These are phyloP conservation scores for Hippophae gyantsensis DNA, from an alignment of 306 rosid genomes.

Conservation along the genomic window DNA sequence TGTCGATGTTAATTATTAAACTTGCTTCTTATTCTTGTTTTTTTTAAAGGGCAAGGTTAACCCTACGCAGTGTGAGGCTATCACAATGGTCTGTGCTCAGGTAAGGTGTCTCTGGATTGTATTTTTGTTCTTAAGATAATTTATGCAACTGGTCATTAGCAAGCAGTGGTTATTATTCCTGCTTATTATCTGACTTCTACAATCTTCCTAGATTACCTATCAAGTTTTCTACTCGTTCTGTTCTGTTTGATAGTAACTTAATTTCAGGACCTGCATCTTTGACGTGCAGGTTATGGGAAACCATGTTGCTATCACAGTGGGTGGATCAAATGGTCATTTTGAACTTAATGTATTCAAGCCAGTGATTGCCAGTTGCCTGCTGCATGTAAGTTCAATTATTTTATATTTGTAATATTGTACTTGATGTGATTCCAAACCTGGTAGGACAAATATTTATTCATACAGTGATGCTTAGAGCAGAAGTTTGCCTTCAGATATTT, in stretches of 20 bases:
- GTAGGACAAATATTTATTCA: background rate
- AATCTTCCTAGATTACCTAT: background rate
- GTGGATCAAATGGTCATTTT: slow-evolving; percentile 97
- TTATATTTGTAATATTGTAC: background rate
- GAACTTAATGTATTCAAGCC: slow-evolving; percentile 98
- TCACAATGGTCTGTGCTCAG: slow-evolving; percentile 99
- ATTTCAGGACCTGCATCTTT: background rate
- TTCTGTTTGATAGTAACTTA: background rate
- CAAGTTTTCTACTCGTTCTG: background rate
- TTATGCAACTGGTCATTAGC: slow-evolving; percentile 7
- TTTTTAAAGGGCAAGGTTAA: slow-evolving; percentile 98
- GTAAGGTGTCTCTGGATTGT: slow-evolving; percentile 25
- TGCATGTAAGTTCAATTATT: slow-evolving; percentile 53
- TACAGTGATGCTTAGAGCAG: background rate
- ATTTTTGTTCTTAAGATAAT: background rate
- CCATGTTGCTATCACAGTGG: slow-evolving; percentile 86
- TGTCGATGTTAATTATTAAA: slow-evolving; percentile 9
- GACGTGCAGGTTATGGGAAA: slow-evolving; percentile 83
- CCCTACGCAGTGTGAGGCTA: slow-evolving; percentile 98
- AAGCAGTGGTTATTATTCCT: slow-evolving; percentile 2
- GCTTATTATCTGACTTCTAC: background rate
- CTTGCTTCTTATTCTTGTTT: slow-evolving; percentile 14
- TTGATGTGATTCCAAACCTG: background rate
- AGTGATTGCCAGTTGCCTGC: slow-evolving; percentile 70
- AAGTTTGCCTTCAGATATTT: background rate